These are phyloP conservation scores for Yamadazyma trypodendri DNA, from an alignment of 1,139 yeast genomes.

Conservation along the genomic window DNA sequence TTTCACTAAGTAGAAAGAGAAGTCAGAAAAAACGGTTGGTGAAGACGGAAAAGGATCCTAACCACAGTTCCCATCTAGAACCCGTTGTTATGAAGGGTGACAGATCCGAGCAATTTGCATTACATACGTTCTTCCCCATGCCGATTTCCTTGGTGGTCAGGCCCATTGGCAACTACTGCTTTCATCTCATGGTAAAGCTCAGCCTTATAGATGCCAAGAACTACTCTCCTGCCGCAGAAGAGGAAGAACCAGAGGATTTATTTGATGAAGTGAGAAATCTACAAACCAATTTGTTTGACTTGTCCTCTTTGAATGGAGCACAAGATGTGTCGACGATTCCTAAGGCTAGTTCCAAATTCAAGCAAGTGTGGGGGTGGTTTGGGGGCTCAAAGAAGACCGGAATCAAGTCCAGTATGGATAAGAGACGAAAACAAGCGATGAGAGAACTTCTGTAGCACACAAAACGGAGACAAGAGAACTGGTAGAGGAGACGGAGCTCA, in stretches of 20 bases:
- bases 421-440: constrained; percentile 42
- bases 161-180: constrained; percentile 19
- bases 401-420: constrained; percentile 34
- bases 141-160: constrained; percentile 35
- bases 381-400: constrained; percentile 17
- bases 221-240: constrained; percentile 24
- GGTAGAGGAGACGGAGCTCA: background rate
- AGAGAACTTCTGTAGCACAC: constrained; percentile 39
- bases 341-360: constrained; percentile 21
- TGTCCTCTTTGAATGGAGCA: constrained; percentile 44
- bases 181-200: constrained; percentile 19
- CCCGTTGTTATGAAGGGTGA: constrained; percentile 31
- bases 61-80: constrained; percentile 25
- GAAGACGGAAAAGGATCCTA: constrained; percentile 6
- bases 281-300: constrained; percentile 37
- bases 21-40: constrained; percentile 19
- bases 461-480: background rate
- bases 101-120: constrained; percentile 41
- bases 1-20: constrained; percentile 24
- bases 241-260: constrained; percentile 21
- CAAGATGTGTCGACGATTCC: constrained; percentile 31
- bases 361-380: constrained; percentile 29
- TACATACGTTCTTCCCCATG: constrained; percentile 44
- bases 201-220: constrained; percentile 27
- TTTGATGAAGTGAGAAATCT: constrained; percentile 30